Evolutionary conservation across 2,329 filamentous ascomycete species (phyloP), one percentile per base, ranked within the genome.

Genomic region (Didymella glomerata): DNA sequence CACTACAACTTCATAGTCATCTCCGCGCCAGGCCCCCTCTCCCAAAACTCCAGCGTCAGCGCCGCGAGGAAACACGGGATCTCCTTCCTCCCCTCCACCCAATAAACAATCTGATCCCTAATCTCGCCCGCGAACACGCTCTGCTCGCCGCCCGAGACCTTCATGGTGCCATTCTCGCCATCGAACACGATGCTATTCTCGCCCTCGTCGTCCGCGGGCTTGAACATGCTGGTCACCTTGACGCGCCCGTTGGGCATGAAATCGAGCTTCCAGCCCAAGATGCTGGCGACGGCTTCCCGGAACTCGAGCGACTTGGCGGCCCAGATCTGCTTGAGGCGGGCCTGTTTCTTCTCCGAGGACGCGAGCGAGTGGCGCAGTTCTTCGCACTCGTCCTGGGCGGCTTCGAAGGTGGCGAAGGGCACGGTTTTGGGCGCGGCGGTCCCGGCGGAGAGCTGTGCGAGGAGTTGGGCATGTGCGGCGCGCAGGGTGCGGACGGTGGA

Each of bases 221-320:
- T 91, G 73, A 94, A 96, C 65, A 94, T 90, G 60, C 86, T 90
- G 54, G 94, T 96, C 22, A 97, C 92, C 30, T 92, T 89, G 79
- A 97, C 96, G 71, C 96, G 94, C 41, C 95, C 95, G 76, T 97
- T 97, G n/a, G 93, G 93, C 75, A 97, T 90, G 76, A 99, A 98
- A 30, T 95, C 93, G 13, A 98, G 87, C 52, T 94, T 94, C 90
- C 93, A 99, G 0, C 95, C 95, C 0, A 99, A 84, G 0, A 97
- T 90, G 20, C 89, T 92, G 63, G 93, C 93, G 58, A 99, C 93
- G 30, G 93, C 92, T 79, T 98, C 93, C 48, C 96, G 92, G 80
- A 99, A 98, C 79, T 99, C 95, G 69, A 90, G 88, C 1, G 91
- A 93, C 77, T 98, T 99, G 66, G 90, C 86, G 0, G 87, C 87